Base-by-base conservation (phyloP, 495 filamentous ascomycete genomes). In the Jackrogersella multiformis region DNA sequence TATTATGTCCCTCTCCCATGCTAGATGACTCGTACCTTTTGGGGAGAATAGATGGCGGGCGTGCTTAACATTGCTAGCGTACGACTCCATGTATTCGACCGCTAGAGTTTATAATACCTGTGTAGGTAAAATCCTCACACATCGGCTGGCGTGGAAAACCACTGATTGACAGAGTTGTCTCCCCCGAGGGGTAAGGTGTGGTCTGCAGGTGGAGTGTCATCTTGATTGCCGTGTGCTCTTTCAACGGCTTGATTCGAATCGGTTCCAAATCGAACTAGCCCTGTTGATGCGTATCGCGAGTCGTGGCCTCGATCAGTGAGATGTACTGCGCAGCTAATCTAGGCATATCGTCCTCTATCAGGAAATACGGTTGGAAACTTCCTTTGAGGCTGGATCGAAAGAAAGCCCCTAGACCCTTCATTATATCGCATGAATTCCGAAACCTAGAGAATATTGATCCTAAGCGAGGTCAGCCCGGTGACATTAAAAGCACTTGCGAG, bases 191-290 rank as follows among this genome's bases (percentile, higher is more conserved):
- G 12, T 32, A 32, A 32, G 45, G 15, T 3, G 24, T 18, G 15
- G 24, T 32, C 45, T 49, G 45, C 6, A 49, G 7, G 26, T 24
- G 32, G 5, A 49, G 45, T 5, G 24, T 32, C 16, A 49, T 49
- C 15, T 34, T 49, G 18, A 49, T 32, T 15, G 45, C 26, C 5
- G 26, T 8, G 21, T 49, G 15, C 15, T 49, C 45, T 49, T 49
- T 49, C 5, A 32, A 6, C n/a, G 45, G n/a, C 4, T 32, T 49
- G 15, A 32, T 32, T 7, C 12, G 24, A 20, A 49, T 49, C 16
- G 45, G 45, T 18, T 49, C 45, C n/a, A 49, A 30, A 18, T 49
- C 45, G 13, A 49, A 49, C 6, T 49, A 49, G 7, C 45, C 45
- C 45, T 49, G 45, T 2, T 30, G 45, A 10, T 32, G n/a, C 45